Base-by-base conservation (phyloP, 2,329 filamentous ascomycete genomes). In the Ophiocordyceps polyrhachis-furcata region DNA sequence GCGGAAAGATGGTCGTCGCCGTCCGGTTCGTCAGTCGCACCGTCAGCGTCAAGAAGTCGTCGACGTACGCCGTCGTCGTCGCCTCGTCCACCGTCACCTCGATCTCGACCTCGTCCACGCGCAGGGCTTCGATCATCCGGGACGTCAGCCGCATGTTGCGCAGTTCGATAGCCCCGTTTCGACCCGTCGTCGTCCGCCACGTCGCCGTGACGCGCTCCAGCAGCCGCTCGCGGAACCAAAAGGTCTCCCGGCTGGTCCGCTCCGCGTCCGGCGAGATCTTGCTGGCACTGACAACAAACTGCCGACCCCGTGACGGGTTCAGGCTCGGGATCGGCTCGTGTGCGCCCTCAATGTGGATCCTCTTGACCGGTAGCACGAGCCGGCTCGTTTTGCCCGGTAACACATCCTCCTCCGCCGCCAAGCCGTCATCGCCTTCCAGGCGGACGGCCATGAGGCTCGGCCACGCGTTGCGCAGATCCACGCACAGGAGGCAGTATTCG, bases 381-480 rank as follows among this genome's bases (percentile, higher is more conserved):
- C 88, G 78, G 43, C 75, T 81, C 1, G 83, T 82, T 56, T 81
- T 77, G 8, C 78, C 79, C 0, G 78, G 78, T 12, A 81, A 62
- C 37, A 83, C 74, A 43, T 66, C 65, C 48, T 78, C 74, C 42
- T 74, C 65, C 2, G 74, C 64, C 2, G 55, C 52, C 44, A 70
- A 60, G 25, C 64, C 66, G 38, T 71, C 67, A 41, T 72, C 66
- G 13, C 66, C 66, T 44, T 73, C 63, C 2, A 93, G 61, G 25
- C 70, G 72, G 3, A 91, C 71, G 7, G 73, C 68, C 55, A 95
- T 74, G 43, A 81, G 79, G 54, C 76, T 84, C 2, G 86, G 87
- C 88, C 88, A 95, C 1, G 83, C 79, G 56, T 96, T 96, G 46
- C 86, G 79, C 25, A 95, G 67, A 60, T 95, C 89, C 43, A 95